A percentile compares a stretch with the other conserved stretches of the same genome.
phyloP scores from a whole-genome alignment of 768 basidiomycete genomes.

The Macrolepiota albuminosa region DNA sequence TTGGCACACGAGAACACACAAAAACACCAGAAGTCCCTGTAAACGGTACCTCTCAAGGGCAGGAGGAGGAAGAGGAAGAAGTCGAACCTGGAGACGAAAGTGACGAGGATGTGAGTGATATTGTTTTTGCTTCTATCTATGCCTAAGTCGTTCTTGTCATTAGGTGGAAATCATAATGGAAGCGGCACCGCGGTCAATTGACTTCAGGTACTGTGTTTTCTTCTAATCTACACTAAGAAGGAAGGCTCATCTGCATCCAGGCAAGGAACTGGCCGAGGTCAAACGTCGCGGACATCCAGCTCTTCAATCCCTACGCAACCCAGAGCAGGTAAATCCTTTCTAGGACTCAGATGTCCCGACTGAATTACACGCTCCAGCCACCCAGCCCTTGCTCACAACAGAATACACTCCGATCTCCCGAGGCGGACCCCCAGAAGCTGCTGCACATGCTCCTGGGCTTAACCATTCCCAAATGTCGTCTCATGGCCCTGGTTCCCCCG shows the following conservation, averaged over 20 bases:
- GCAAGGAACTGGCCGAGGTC: constrained; percentile 29
- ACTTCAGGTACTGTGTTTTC: constrained; percentile 54
- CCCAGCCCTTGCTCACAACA: constrained; percentile 64
- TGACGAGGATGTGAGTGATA: constrained; percentile 37
- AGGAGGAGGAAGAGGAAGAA: constrained; percentile 24
- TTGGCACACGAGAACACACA: constrained; percentile 18
- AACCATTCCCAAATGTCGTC: background rate
- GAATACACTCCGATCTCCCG: constrained; percentile 77
- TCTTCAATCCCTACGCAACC: constrained; percentile 26
- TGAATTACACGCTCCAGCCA: constrained; percentile 23
- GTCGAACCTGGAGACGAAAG: constrained; percentile 36
- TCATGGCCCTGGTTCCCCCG: background rate
- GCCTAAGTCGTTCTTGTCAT: constrained; percentile 28
- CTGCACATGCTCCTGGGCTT: background rate
- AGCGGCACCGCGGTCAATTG: constrained; percentile 62
- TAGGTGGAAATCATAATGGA: constrained; percentile 94
- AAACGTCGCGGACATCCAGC: constrained; percentile 26
- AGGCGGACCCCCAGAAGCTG: constrained; percentile 33
- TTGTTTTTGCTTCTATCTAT: background rate
- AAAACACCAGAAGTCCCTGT: constrained; percentile 23
- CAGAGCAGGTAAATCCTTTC: constrained; percentile 25
- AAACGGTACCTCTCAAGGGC: constrained; percentile 22
- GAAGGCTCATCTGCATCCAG: constrained; percentile 18
- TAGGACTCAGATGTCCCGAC: background rate
- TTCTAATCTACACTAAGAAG: background rate